Base-by-base conservation (phyloP, 2,329 filamentous ascomycete species). In the Laburnicola sp. region DNA sequence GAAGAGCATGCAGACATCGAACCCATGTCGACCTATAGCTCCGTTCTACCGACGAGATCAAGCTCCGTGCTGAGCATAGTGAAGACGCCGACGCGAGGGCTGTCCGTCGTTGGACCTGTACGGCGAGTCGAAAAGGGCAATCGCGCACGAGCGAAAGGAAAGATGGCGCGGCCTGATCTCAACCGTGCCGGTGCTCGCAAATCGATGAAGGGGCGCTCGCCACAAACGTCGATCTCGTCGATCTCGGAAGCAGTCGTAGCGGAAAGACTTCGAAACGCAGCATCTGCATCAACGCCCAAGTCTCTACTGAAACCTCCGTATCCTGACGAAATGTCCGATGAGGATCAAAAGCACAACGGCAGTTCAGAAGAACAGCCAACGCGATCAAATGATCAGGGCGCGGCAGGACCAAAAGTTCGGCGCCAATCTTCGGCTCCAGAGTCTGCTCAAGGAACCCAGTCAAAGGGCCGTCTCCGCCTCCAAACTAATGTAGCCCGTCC, bases 51-150 rank as follows among this genome's bases (percentile, higher is more conserved):
- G 0, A 59, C 53, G 0, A 53, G 64, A n/a, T 55, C 60, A 7
- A 38, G 28, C 10, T 67, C 65, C 1, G 42, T 59, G 1, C 61
- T 59, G 8, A 69, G 65, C 30, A 65, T 69, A 27, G 56, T 69
- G 1, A 64, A 62, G 21, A 69, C 66, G 7, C 66, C 66, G 11
- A 68, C 64, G 1, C 61, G 66, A 6, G 66, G 66, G 4, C 40
- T 69, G 1, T 66, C 65, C 9, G 56, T 68, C 1, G 60, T 68
- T 16, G 64, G 65, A 0, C 63, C 63, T n/a, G 60, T 68, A 1
- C 38, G 48, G 27, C 58, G 61, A 38, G 54, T 65, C 1, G 56
- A 53, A 9, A 67, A 65, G 42, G 45, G 28, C 23, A 49, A 51
- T 8, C 58, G 58, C 6, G 16, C 34, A n/a, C 50, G 59, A 6